Base-by-base conservation (phyloP, 2,329 filamentous ascomycete genomes). In the Zelopaecilomyces penicillatus region DNA sequence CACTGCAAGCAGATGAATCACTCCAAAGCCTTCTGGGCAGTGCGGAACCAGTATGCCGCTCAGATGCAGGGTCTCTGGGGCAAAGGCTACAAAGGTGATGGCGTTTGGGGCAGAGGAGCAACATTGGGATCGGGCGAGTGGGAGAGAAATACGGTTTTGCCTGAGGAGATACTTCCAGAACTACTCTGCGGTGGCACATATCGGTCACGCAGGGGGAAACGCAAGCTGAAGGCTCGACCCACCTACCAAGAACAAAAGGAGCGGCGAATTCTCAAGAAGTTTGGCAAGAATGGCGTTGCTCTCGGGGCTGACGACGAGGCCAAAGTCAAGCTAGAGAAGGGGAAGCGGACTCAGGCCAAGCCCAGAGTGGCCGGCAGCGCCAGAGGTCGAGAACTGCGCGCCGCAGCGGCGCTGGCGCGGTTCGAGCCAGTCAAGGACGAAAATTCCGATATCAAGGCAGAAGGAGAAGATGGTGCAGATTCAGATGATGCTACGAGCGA, bases 1-100 rank as follows among this genome's bases (percentile, higher is more conserved):
- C 87, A 94, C 62, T 90, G 85, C 71, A 85, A 87, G 62, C 83
- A 95, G 60, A 95, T 95, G 89, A 94, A 95, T 61, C 88, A 95
- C 60, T 84, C 81, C 2, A 75, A 78, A 44, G 80, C 78, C 3
- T 95, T 95, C 57, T 95, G 88, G 87, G 75, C 76, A 7, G 83
- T 90, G 12, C 72, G 87, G 39, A 85, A 93, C 61, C 66, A 70
- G 36, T 93, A 85, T 57, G 82, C 85, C 1, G 73, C 71, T 6
- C 76, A 87, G 44, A 80, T 95, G 76, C 77, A 80, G 50, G 70
- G 54, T 1, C 67, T 95, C 1, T 93, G 87, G 85, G 62, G 62
- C 1, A 77, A 74, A 44, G 72, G 72, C 1, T 95, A 93, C 58
- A 83, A 78, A 0, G 88, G 88, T 3, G 87, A 95, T 49, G 89